Base-by-base conservation (phyloP, 2,329 filamentous ascomycete species). In the Xenoacremonium recifei region DNA sequence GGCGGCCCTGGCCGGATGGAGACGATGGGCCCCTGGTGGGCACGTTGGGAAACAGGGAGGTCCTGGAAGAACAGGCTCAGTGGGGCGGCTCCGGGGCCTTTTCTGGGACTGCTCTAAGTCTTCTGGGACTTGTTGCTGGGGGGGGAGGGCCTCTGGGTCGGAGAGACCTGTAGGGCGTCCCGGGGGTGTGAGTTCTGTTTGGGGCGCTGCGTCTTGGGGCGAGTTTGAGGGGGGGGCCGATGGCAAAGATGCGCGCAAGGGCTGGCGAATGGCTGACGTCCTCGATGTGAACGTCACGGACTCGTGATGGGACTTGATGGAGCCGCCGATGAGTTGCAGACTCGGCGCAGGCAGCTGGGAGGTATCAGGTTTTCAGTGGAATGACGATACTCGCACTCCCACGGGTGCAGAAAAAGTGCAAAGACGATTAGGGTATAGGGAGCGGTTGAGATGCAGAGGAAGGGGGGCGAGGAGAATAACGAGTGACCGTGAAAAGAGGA, bases 111-210 rank as follows among this genome's bases (percentile, higher is more conserved):
- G 43, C 35, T 43, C 50, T 46, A 46, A 42, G 48, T 45, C 45
- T 53, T 37, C 44, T 54, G 49, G 45, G 44, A 49, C 53, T 42
- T 49, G 42, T 44, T 46, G 45, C 39, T 50, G 43, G 48, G 49
- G 51, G n/a, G n/a, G n/a, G n/a, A n/a, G n/a, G n/a, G n/a, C n/a
- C 40, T 49, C 37, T 7, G 23, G 23, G 23, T 13, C 23, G 23
- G 9, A 9, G 13, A 9, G 23, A 27, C 9, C 23, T 7, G 23
- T 27, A 27, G 23, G 23, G 7, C 7, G 9, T 27, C n/a, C n/a
- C n/a, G n/a, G n/a, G n/a, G n/a, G n/a, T n/a, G n/a, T n/a, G n/a
- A n/a, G n/a, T n/a, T n/a, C n/a, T n/a, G n/a, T n/a, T n/a, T n/a
- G n/a, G n/a, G n/a, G n/a, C n/a, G n/a, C n/a, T n/a, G n/a, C 13